These are phyloP conservation scores for Penicillium goetzii DNA, from an alignment of 495 filamentous ascomycete species.

Conservation along the genomic window DNA sequence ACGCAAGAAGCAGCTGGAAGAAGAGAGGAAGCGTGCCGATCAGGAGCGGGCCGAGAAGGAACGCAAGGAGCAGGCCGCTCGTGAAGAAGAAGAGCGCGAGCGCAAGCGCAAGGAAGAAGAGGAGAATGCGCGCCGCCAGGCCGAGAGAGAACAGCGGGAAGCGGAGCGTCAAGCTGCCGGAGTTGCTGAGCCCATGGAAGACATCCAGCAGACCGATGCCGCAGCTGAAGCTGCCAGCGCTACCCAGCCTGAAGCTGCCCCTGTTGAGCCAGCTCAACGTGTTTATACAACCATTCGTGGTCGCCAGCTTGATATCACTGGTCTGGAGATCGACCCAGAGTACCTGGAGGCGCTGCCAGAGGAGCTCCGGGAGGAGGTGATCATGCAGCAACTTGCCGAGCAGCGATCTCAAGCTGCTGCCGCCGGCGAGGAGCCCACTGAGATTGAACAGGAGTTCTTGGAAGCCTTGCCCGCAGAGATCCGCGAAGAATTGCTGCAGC, in stretches of 20 bases:
- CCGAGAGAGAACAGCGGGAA: conserved; percentile 51
- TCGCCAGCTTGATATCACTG: conserved; percentile 85
- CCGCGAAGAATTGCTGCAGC: conserved; percentile 82
- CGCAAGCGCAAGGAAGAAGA: conserved; percentile 69
- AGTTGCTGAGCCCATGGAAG: conserved; percentile 75
- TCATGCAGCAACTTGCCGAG: conserved; percentile 82
- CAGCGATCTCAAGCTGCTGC: conserved; percentile 79
- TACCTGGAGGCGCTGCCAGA: conserved; percentile 94
- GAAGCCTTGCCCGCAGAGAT: conserved; percentile 90
- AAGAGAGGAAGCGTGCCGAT: conserved; percentile 52
- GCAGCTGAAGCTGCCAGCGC: conserved; percentile 36
- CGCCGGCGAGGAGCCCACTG: conserved; percentile 79
- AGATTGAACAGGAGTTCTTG: conserved; percentile 92
- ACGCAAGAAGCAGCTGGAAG: conserved; percentile 53
- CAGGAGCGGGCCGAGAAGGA: conserved; percentile 55
- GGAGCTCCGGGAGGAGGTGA: conserved; percentile 92
- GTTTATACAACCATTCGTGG: conserved; percentile 82
- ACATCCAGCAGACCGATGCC: conserved; percentile 66
- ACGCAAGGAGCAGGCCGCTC: conserved; percentile 51
- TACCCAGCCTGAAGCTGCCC: conserved; percentile 44
- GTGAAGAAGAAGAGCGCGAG: conserved; percentile 64
- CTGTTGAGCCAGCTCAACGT: conserved; percentile 59
- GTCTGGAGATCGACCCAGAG: conserved; percentile 88
- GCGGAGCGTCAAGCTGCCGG: conserved; percentile 53
- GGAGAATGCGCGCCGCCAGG: conserved; percentile 52